A percentile compares a stretch with the other conserved stretches of the same genome.
phyloP scores from a whole-genome alignment of 164 flowering plant species.

The Macadamia integrifolia region DNA sequence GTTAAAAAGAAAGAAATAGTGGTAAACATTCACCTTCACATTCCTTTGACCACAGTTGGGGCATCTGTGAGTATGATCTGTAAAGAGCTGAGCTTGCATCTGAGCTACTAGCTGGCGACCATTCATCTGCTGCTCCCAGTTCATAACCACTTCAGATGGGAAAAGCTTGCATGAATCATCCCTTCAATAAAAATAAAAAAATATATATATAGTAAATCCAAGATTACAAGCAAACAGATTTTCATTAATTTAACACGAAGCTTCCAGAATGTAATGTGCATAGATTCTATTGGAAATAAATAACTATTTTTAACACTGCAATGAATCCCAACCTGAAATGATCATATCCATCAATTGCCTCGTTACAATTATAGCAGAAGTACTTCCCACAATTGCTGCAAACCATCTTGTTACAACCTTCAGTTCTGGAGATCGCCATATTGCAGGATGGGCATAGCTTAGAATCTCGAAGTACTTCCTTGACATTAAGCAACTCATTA shows the following conservation, averaged over 20 bases:
- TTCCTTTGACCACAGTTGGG: slow-evolving; percentile 74
- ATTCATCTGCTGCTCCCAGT: slow-evolving; percentile 57
- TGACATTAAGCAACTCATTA: slow-evolving; percentile 67
- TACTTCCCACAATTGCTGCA: slow-evolving; percentile 69
- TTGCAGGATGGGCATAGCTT: slow-evolving; percentile 88
- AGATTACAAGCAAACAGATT: not conserved
- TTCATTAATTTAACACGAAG: not conserved
- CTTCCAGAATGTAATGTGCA: too few species aligned
- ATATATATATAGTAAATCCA: slow-evolving; percentile 6
- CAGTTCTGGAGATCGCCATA: slow-evolving; percentile 76
- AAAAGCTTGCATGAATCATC: slow-evolving; percentile 60
- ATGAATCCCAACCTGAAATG: slow-evolving; percentile 58
- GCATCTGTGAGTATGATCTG: slow-evolving; percentile 37
- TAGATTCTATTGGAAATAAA: too few species aligned
- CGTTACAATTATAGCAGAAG: slow-evolving; percentile 75
- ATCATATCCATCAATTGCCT: slow-evolving; percentile 74
- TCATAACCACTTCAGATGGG: slow-evolving; percentile 42
- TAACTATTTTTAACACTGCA: not conserved
- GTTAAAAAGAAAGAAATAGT: not conserved
- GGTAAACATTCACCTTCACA: slow-evolving; percentile 54
- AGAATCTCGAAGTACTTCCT: slow-evolving; percentile 57
- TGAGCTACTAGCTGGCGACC: slow-evolving; percentile 46
- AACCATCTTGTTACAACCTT: slow-evolving; percentile 93
- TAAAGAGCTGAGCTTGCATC: slow-evolving; percentile 38
- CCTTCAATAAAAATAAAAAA: slow-evolving; percentile 24